These are phyloP conservation scores for Leavenworthia alabamica DNA, from an alignment of 345 rosid genomes.

Conservation along the genomic window DNA sequence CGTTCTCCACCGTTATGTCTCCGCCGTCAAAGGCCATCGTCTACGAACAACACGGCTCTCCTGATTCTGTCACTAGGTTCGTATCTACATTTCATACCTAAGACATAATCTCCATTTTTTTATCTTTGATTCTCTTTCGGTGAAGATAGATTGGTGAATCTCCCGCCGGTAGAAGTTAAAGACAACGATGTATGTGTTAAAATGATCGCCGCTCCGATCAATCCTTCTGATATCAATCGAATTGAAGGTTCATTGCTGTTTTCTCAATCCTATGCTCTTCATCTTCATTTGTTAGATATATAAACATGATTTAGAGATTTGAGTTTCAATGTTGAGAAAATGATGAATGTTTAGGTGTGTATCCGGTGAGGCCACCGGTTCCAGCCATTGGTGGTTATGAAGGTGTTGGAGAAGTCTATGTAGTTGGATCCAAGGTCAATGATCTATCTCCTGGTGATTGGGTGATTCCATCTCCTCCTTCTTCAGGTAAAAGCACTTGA, in stretches of 20 bases:
- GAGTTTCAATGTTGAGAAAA: not conserved
- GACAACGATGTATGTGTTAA: constrained; percentile 72
- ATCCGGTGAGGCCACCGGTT: constrained; percentile 79
- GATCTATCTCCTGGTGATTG: constrained; percentile 62
- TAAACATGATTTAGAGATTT: not conserved
- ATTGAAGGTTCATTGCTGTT: constrained; percentile 52
- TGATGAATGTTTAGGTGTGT: constrained; percentile 49
- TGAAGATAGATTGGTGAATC: constrained; percentile 45
- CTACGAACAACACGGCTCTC: constrained; percentile 77
- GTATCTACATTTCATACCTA: not conserved
- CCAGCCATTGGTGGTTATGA: constrained; percentile 95
- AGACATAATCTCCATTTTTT: not conserved
- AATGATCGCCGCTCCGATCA: constrained; percentile 88
- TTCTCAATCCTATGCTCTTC: not conserved
- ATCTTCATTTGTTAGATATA: not conserved
- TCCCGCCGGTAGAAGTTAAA: constrained; percentile 68
- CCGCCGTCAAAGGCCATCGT: constrained; percentile 78
- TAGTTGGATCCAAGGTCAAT: constrained; percentile 63
- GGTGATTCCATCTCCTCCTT: constrained; percentile 86
- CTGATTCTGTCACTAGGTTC: constrained; percentile 73
- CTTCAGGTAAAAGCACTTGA: constrained; percentile 72
- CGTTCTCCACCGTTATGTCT: constrained; percentile 57
- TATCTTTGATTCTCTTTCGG: not conserved
- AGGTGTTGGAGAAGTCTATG: constrained; percentile 80
- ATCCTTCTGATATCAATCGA: constrained; percentile 85